Conservation (phyloP, 768 basidiomycete genomes). For the Kwoniella sp. region DNA sequence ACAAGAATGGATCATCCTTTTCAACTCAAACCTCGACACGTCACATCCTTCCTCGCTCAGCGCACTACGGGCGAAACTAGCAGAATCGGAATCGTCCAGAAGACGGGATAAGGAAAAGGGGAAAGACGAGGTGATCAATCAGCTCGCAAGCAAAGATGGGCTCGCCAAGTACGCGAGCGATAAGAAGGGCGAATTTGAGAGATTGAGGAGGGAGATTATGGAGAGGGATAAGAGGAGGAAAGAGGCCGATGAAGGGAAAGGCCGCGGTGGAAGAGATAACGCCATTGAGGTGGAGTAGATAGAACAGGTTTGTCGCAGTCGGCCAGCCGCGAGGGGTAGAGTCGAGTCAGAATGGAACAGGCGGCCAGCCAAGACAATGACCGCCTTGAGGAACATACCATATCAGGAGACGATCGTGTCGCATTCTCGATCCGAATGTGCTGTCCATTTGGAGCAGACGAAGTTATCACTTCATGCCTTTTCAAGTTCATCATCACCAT, state of each 20-base stretch:
- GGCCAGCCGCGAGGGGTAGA: no score
- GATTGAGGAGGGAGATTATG: slow-evolving; percentile 39
- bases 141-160: slow-evolving; percentile 34
- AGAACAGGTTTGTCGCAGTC: no score
- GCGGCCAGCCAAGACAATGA: no score
- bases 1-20: slow-evolving; percentile 54
- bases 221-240: slow-evolving; percentile 39
- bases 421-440: no score
- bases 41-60: slow-evolving; percentile 47
- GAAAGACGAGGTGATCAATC: slow-evolving; percentile 33
- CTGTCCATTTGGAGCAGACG: no score
- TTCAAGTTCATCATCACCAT: no score
- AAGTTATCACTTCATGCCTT: no score
- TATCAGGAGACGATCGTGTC: no score
- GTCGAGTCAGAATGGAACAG: no score
- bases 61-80: slow-evolving; percentile 42
- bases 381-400: no score
- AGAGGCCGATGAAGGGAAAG: slow-evolving; percentile 24
- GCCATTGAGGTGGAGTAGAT: slow-evolving; percentile 46
- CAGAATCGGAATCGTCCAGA: slow-evolving; percentile 34
- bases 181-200: slow-evolving; percentile 44
- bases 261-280: slow-evolving; percentile 23
- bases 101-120: slow-evolving; percentile 49
- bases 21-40: slow-evolving; percentile 55
- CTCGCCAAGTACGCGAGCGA: slow-evolving; percentile 39